Evolutionary conservation across 139 green algal species (phyloP).

Genomic region (Coccomyxa sp.): DNA sequence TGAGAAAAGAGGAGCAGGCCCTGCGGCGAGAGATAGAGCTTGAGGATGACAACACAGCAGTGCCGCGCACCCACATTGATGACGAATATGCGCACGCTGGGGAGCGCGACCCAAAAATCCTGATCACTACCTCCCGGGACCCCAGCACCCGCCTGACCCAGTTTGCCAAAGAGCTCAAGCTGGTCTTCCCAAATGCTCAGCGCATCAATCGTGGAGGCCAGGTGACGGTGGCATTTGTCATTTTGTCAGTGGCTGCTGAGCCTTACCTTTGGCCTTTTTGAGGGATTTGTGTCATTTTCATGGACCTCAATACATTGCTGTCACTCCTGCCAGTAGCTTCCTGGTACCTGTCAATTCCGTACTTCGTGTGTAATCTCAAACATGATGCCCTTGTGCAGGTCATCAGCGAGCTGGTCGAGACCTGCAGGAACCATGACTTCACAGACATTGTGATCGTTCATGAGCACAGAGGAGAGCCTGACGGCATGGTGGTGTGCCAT

Average conservation of each 20-base stretch:
- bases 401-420: conserved; percentile 86
- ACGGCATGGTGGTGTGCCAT: conserved; percentile 96
- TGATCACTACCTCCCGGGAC: conserved; percentile 93
- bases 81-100: conserved; percentile 94
- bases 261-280: not conserved
- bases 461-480: conserved; percentile 95
- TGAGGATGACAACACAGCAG: conserved; percentile 96
- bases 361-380: not conserved
- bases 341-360: not conserved
- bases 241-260: not conserved
- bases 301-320: no score
- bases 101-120: conserved; percentile 80
- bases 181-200: conserved; percentile 89
- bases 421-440: conserved; percentile 78
- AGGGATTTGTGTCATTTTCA: not conserved
- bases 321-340: no score
- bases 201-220: conserved; percentile 86
- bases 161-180: conserved; percentile 97
- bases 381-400: conserved; percentile 33
- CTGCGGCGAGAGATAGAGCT: conserved; percentile 82
- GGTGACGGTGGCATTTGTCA: conserved; percentile 10
- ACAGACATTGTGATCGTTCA: conserved; percentile 97
- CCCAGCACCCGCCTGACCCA: conserved; percentile 82
- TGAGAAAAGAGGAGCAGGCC: conserved; percentile 69
- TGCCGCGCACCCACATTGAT: conserved; percentile 82